A percentile compares a stretch with the other conserved stretches of the same genome.
Conservation (phyloP, 2,329 filamentous ascomycete species). For the Colletotrichum spaethianum region DNA sequence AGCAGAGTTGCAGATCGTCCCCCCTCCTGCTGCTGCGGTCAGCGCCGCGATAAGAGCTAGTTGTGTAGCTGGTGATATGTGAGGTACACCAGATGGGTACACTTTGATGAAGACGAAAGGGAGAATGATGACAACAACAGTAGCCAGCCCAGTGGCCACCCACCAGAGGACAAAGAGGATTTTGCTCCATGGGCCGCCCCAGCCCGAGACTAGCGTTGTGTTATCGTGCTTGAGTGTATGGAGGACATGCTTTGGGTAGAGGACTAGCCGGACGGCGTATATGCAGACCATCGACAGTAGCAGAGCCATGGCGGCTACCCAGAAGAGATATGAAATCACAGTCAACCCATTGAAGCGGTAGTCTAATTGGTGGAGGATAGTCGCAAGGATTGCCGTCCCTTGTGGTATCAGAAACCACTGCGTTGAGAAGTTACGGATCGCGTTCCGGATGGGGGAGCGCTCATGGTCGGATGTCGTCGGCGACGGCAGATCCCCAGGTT, state of each 20-base stretch:
- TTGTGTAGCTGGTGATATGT: constrained; percentile 51
- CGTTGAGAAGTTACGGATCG: constrained; percentile 52
- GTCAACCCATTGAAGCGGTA: constrained; percentile 57
- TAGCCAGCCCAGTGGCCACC: constrained; percentile 51
- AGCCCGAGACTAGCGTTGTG: constrained; percentile 40
- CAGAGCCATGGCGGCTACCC: constrained; percentile 54
- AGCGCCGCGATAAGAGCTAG: constrained; percentile 56
- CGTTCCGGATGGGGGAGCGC: constrained; percentile 16
- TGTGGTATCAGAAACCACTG: constrained; percentile 56
- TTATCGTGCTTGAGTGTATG: constrained; percentile 48
- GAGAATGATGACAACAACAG: constrained; percentile 50
- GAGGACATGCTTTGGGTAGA: constrained; percentile 51
- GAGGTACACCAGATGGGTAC: constrained; percentile 52
- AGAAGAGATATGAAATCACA: constrained; percentile 54
- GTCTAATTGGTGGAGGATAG: constrained; percentile 53
- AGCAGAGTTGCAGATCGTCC: constrained; percentile 51
- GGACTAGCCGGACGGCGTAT: constrained; percentile 50
- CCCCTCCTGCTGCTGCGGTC: constrained; percentile 55
- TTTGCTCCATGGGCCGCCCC: constrained; percentile 43
- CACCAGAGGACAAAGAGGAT: constrained; percentile 57
- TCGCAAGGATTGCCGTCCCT: constrained; percentile 53
- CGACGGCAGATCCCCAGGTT: not conserved
- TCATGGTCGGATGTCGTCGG: not conserved
- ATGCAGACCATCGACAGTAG: constrained; percentile 47
- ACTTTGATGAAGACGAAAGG: constrained; percentile 54